A percentile compares a stretch with the other conserved stretches of the same genome.
Conservation (phyloP, 441 rosid species). For the Brassica hybrid region DNA sequence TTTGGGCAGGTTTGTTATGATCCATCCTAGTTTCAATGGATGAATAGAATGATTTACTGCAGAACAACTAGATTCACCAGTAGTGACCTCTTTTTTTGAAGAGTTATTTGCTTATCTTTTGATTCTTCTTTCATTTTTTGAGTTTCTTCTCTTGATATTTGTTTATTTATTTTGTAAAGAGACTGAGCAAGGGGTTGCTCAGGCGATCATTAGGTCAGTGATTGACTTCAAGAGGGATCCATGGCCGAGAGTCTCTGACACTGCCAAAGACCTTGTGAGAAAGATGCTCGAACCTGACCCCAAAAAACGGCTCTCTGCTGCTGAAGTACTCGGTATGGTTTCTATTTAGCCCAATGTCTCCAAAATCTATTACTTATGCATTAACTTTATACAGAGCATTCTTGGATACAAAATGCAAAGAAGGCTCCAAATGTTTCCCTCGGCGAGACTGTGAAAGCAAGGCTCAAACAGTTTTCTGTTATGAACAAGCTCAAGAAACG, state of each 20-base stretch:
- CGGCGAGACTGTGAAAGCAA: not conserved
- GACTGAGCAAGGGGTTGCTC: conserved; percentile 98
- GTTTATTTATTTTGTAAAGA: conserved; percentile 48
- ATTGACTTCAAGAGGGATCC: conserved; percentile 95
- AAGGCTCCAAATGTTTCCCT: not conserved
- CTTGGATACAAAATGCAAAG: not conserved
- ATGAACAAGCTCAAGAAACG: not conserved
- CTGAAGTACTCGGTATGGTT: conserved; percentile 81
- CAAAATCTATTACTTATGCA: not conserved
- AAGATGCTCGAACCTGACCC: conserved; percentile 96
- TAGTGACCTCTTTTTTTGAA: too few species aligned
- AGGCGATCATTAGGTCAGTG: too few species aligned
- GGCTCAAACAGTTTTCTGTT: not conserved
- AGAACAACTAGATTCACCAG: too few species aligned
- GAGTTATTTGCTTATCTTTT: too few species aligned
- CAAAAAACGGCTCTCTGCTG: conserved; percentile 77
- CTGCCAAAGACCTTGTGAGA: conserved; percentile 92
- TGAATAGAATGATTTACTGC: too few species aligned
- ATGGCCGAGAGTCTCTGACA: conserved; percentile 96
- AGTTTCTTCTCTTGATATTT: too few species aligned
- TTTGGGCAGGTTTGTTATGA: conserved; percentile 90
- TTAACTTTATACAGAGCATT: not conserved
- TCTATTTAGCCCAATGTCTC: not conserved
- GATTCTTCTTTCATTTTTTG: too few species aligned
- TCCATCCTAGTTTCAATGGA: not conserved